Evolutionary conservation across 2,329 filamentous ascomycete species (phyloP).

Genomic region (Coniochaeta pulveracea): DNA sequence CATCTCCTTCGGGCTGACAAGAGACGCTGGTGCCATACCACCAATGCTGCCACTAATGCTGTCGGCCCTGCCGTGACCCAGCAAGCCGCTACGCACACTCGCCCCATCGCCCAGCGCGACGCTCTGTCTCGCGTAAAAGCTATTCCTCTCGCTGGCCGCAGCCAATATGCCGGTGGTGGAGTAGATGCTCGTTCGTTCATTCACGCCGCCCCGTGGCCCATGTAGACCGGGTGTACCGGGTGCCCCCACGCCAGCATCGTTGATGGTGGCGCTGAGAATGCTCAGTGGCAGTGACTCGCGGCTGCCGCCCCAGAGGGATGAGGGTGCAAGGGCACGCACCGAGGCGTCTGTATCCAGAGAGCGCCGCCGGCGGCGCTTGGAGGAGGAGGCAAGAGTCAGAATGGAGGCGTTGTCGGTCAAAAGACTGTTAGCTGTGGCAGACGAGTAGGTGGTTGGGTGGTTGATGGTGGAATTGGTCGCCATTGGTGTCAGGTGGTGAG

Average conservation of each 20-base stretch:
- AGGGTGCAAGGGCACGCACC: conserved; percentile 72
- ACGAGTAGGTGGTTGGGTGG: conserved; percentile 61
- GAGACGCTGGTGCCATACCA: conserved; percentile 36
- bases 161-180: conserved; percentile 58
- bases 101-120: conserved; percentile 48
- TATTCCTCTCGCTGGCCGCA: conserved; percentile 71
- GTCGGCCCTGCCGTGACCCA: conserved; percentile 70
- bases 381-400: conserved; percentile 72
- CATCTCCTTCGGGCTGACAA: conserved; percentile 45
- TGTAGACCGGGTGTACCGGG: conserved; percentile 40
- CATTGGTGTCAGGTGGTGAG: conserved; percentile 51
- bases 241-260: conserved; percentile 28
- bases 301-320: conserved; percentile 71
- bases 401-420: conserved; percentile 81
- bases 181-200: conserved; percentile 71
- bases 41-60: conserved; percentile 70
- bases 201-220: conserved; percentile 19
- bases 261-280: conserved; percentile 62
- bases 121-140: conserved; percentile 50
- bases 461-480: conserved; percentile 24
- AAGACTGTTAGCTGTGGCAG: conserved; percentile 72
- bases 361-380: conserved; percentile 63
- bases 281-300: conserved; percentile 71
- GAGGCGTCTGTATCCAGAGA: conserved; percentile 81
- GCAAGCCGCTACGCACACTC: conserved; percentile 65